Evolutionary conservation across 1,284 basidiomycete species (phyloP).

Genomic region (Ceratobasidium papillatum): DNA sequence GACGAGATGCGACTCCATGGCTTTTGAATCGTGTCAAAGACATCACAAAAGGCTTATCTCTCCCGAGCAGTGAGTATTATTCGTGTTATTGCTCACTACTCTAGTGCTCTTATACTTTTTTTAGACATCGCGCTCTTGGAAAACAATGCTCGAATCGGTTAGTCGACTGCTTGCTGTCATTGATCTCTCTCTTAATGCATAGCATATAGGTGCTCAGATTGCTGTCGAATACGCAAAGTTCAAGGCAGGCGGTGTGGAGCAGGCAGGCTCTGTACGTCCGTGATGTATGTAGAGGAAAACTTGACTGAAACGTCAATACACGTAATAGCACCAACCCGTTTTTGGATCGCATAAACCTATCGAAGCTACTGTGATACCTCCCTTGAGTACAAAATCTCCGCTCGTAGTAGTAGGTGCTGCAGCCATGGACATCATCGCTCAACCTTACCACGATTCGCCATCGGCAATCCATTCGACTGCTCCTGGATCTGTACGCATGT

Average conservation of each 20-base stretch:
- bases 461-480: constrained; percentile 70
- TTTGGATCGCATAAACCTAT: background rate
- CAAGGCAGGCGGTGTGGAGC: constrained; percentile 39
- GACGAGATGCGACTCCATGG: constrained; percentile 97
- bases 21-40: constrained; percentile 85
- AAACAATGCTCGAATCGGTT: constrained; percentile 90
- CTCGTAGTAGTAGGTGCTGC: constrained; percentile 83
- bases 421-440: constrained; percentile 86
- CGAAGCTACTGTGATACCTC: background rate
- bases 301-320: background rate
- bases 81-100: background rate
- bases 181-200: constrained; percentile 22
- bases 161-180: constrained; percentile 47
- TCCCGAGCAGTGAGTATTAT: constrained; percentile 70
- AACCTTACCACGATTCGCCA: constrained; percentile 51
- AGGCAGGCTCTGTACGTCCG: constrained; percentile 7
- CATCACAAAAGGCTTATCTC: constrained; percentile 78
- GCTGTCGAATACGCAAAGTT: constrained; percentile 77
- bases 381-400: background rate
- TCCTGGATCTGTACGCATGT: constrained; percentile 77
- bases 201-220: constrained; percentile 71
- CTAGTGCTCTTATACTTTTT: constrained; percentile 25
- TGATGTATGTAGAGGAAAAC: constrained; percentile 29
- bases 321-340: constrained; percentile 13
- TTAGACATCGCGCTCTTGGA: constrained; percentile 87